Evolutionary conservation across 495 filamentous ascomycete species (phyloP), one percentile per base, ranked within the genome.

Genomic region (Endocarpon pusillum): DNA sequence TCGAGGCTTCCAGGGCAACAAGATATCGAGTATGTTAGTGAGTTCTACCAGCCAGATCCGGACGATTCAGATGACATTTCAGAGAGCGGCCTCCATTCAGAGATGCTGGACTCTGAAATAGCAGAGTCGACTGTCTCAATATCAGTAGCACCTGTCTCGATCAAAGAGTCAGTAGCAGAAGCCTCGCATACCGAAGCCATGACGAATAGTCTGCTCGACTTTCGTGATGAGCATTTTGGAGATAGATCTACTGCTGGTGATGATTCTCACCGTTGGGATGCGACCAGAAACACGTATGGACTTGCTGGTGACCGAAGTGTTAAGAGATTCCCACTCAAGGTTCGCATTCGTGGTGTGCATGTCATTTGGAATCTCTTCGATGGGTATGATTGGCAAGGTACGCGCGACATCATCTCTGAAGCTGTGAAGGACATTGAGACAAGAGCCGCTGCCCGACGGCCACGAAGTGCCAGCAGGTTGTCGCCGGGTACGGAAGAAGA

Each of bases 341-440:
- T 96, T 6, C 68, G 71, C 21, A 65, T 94, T 11, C 73, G 81
- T 3, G 84, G 93, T 51, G 73, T 91, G 10, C 81, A 96, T 49
- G 59, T 94, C 30, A 92, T 96, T 40, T 99, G 91, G 91, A 94
- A 99, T 50, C 60, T 99, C 1, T 93, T 84, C 50, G 91, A 99
- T 56, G 91, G 91, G 4, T 99, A 92, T 48, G 91, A 99, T 53
- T 99, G 91, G 91, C 72, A 73, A 43, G 62, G 69, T 19, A 96
- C 89, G 0, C 61, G 86, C 31, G 83, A 93, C 38, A 74, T 75
- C 3, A 92, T 94, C 44, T 71, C 75, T 17, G 75, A 83, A 45
- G 85, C 81, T 10, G 83, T 96, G 4, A 69, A 85, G 38, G 74
- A 89, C 20, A 75, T 96, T 1, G 83, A 96, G 48, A 62, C 58